phyloP scores from a whole-genome alignment of 2,329 filamentous ascomycete species.

The Aotearoamyces nothofagi region DNA sequence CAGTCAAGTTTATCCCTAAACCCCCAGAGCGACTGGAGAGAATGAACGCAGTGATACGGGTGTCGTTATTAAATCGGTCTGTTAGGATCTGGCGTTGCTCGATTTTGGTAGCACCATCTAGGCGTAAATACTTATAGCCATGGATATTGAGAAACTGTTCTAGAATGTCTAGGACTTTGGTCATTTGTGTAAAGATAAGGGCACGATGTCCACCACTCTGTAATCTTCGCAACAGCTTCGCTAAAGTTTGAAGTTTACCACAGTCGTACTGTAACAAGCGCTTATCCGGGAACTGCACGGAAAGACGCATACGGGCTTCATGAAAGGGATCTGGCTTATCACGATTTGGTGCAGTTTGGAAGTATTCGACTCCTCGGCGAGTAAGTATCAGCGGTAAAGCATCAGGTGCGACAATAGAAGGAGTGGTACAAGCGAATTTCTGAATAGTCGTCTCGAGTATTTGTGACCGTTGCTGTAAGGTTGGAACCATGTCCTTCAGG shows the following conservation, averaged over 20 bases:
- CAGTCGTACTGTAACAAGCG: constrained; percentile 95
- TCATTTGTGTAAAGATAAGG: constrained; percentile 99
- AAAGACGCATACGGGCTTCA: constrained; percentile 78
- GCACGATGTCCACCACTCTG: constrained; percentile 86
- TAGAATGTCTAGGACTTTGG: constrained; percentile 90
- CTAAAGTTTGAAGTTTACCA: constrained; percentile 84
- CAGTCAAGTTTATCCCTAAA: constrained; percentile 89
- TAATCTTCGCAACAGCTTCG: constrained; percentile 69
- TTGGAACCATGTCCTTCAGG: constrained; percentile 55
- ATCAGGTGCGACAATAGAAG: constrained; percentile 71
- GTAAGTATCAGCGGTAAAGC: constrained; percentile 55
- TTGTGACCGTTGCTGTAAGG: constrained; percentile 56
- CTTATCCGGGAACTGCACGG: constrained; percentile 94
- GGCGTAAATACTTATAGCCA: constrained; percentile 86
- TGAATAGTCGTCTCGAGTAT: constrained; percentile 61
- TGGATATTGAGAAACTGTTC: constrained; percentile 98
- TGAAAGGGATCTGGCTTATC: constrained; percentile 74
- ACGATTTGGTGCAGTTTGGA: constrained; percentile 39
- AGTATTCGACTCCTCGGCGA: constrained; percentile 36
- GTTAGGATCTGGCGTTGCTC: constrained; percentile 92
- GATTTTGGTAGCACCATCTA: constrained; percentile 93
- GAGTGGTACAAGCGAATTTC: constrained; percentile 86
- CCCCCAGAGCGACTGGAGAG: constrained; percentile 88
- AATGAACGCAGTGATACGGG: constrained; percentile 87
- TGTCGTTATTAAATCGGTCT: constrained; percentile 91